Evolutionary conservation across 768 basidiomycete species (phyloP), one percentile per base, ranked within the genome.

Genomic region (Dacryopinax spathularia): DNA sequence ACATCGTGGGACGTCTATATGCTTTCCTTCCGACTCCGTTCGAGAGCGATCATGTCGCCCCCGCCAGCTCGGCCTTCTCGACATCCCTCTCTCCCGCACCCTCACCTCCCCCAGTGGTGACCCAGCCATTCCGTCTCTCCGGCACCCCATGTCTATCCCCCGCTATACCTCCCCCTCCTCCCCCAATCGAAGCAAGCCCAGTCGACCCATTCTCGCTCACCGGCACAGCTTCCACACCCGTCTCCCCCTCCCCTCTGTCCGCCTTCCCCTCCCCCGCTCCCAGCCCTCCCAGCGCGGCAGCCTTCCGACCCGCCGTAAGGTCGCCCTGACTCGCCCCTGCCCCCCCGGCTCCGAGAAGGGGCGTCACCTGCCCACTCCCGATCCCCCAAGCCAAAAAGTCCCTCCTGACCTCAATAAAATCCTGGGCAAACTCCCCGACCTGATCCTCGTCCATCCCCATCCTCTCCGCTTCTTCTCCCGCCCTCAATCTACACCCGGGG

Each of bases 401-500:
- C 60, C 87, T 80, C 44, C 84, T 83, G 20, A 86, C 78, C 70
- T 89, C 83, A 64, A 84, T 83, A 65, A 85, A 86, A 66, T 86
- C 85, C 20, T 76, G 82, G 15, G 84, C 85, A 64, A 85, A 86
- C 68, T 86, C 85, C 61, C 85, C 84, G 36, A 87, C 86, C 79
- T 89, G 84, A 29, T 82, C 79, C 69, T 87, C 86, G 66, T 87
- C 86, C 78, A 87, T 81, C 33, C 86, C 86, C 31, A 84, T 74
- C 62, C 72, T 74, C 70, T 87, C 86, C 16, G 80, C 82, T 69
- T 83, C 80, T 2, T 78, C 76, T 0, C 80, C 79, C 18, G 78
- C 79, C 36, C 79, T 75, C 34, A 87, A 75, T 31, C 77, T 75
- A 34, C 87, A 73, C 16, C 84, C 84, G 44, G 85, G 85, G 60